phyloP scores from a whole-genome alignment of 148 eudicot species.

The Polygonum aviculare region DNA sequence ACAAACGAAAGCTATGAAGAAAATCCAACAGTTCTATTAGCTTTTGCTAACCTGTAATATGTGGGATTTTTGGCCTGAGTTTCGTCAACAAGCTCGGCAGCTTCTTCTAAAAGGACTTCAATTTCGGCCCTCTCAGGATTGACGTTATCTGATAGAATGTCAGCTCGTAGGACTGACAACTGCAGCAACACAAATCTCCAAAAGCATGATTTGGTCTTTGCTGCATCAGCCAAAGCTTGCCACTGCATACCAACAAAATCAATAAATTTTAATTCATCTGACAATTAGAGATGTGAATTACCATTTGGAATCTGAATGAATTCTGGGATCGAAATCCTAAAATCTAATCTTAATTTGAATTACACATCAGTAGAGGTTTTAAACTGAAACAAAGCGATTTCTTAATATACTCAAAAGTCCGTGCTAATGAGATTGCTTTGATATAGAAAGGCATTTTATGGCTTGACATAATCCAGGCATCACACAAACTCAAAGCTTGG shows the following conservation, averaged over 20 bases:
- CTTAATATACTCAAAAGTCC: neutral
- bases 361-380: neutral
- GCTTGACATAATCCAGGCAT: neutral
- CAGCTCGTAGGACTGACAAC: conserved; percentile 63
- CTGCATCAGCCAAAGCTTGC: conserved; percentile 81
- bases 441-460: too few species aligned
- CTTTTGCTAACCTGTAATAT: conserved; percentile 63
- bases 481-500: neutral
- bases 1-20: neutral
- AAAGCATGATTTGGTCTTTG: conserved; percentile 66
- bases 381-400: neutral
- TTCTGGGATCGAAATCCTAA: neutral
- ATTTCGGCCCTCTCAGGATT: conserved; percentile 74
- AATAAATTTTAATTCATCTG: neutral
- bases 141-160: conserved; percentile 43
- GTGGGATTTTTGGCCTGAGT: conserved; percentile 77
- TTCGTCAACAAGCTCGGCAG: conserved; percentile 93
- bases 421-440: neutral
- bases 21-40: neutral
- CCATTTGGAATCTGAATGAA: neutral
- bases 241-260: conserved; percentile 41
- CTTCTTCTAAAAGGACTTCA: conserved; percentile 83
- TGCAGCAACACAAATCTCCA: conserved; percentile 97
- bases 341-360: neutral
- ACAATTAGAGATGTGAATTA: neutral